Evolutionary conservation across 2,329 filamentous ascomycete genomes (phyloP), one percentile per base, ranked within the genome.

Genomic region (Conoideocrella luteorostrata): DNA sequence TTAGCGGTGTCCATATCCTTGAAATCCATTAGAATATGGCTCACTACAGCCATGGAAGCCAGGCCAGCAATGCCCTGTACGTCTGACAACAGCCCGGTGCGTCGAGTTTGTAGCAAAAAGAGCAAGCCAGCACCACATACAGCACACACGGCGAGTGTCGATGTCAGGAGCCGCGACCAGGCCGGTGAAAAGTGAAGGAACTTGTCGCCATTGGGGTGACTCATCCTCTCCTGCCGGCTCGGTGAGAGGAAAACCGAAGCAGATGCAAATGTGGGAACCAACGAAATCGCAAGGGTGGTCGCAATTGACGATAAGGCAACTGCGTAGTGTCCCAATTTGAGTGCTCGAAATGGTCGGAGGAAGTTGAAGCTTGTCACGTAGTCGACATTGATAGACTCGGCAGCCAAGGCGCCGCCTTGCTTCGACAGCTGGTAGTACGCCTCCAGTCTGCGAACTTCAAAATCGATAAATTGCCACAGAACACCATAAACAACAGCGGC

Each of bases 1-100:
- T 72, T 78, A 7, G 78, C 82, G 1, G 78, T 77, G 56, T 88
- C 84, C 64, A 86, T 77, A 45, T 81, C 81, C 49, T 79, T 80
- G 56, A 88, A 88, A 56, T 88, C 84, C 62, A 80, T 80, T 50
- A 88, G 65, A 57, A 88, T 85, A 51, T 88, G 84, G 50, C 76
- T 80, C 48, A 78, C 77, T 3, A 85, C 84, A 9, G 84, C 84
- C 83, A 88, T 87, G 44, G 83, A 79, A 5, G 84, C 84, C 29
- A 88, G 71, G 2, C 84, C 84, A 2, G 84, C 82, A 41, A 88
- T 86, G 5, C 84, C 84, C 51, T 79, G 80, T 6, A 86, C 83
- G 56, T 88, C 81, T 5, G 77, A 77, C 3, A 80, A 61, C 13
- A 88, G 67, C 1, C 84, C 84, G 4, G 81, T 84, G 30, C 76